Evolutionary conservation across 1,284 basidiomycete genomes (phyloP).

Genomic region (Puccinia hordei): DNA sequence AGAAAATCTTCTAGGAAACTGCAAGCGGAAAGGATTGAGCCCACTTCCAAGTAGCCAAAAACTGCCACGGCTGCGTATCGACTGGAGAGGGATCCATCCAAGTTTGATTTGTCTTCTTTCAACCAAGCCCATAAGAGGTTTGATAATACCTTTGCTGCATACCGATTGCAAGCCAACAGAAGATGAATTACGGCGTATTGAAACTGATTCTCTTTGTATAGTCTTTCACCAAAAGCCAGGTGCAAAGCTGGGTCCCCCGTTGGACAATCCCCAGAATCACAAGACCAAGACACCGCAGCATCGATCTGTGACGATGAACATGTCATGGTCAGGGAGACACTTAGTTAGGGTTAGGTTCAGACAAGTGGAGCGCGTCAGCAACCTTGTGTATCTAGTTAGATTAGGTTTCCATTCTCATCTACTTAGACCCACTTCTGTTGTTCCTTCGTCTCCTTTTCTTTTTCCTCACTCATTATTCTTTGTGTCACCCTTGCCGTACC

Average conservation of each 20-base stretch:
- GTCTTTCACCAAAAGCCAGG: slow-evolving; percentile 18
- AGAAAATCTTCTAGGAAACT: slow-evolving; percentile 36
- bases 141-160: slow-evolving; percentile 20
- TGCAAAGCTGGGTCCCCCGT: slow-evolving; percentile 27
- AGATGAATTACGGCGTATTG: slow-evolving; percentile 28
- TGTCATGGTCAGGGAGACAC: no score
- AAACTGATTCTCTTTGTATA: slow-evolving; percentile 28
- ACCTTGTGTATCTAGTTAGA: no score
- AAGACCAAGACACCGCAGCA: slow-evolving; percentile 26
- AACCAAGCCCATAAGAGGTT: slow-evolving; percentile 44
- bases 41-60: slow-evolving; percentile 31
- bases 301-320: no score
- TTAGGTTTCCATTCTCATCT: no score
- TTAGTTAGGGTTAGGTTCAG: no score
- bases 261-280: slow-evolving; percentile 14
- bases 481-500: no score
- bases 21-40: slow-evolving; percentile 29
- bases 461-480: no score
- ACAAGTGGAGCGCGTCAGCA: no score
- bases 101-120: slow-evolving; percentile 11
- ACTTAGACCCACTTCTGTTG: no score
- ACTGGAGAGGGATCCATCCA: slow-evolving; percentile 13
- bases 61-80: slow-evolving; percentile 36
- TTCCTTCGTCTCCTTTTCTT: no score
- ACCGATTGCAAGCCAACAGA: slow-evolving; percentile 13